phyloP scores from a whole-genome alignment of 768 basidiomycete genomes.

The Gelatoporia subvermispora region DNA sequence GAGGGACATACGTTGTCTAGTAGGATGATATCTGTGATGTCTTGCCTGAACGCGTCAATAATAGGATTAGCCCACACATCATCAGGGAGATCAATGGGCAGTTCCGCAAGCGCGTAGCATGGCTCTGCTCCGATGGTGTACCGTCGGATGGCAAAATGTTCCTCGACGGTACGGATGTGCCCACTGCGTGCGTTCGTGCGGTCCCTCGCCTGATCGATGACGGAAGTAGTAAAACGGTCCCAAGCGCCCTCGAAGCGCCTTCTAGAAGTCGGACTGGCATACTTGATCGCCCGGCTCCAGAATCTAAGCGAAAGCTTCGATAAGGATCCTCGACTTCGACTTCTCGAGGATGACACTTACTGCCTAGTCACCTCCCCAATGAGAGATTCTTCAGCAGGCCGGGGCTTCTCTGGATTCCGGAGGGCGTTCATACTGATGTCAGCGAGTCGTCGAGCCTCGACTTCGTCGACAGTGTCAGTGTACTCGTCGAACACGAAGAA shows the following conservation, averaged over 20 bases:
- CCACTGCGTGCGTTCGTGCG: slow-evolving; percentile 8
- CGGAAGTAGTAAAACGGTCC: slow-evolving; percentile 17
- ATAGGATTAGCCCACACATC: slow-evolving; percentile 48
- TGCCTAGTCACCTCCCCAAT: slow-evolving; percentile 18
- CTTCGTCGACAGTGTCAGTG: slow-evolving; percentile 12
- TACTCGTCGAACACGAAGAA: slow-evolving; percentile 25
- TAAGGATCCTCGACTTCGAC: neutral
- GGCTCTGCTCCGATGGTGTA: slow-evolving; percentile 20
- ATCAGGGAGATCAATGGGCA: slow-evolving; percentile 57
- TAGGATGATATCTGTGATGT: slow-evolving; percentile 56
- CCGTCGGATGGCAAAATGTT: slow-evolving; percentile 20
- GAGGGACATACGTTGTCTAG: slow-evolving; percentile 64
- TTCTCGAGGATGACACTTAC: slow-evolving; percentile 10
- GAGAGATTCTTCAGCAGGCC: slow-evolving; percentile 16
- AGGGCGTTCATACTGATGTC: slow-evolving; percentile 20
- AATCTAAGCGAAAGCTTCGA: slow-evolving; percentile 1
- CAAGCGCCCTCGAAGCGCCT: slow-evolving; percentile 18
- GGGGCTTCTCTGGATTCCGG: slow-evolving; percentile 16
- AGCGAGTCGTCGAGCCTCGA: slow-evolving; percentile 8
- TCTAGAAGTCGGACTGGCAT: slow-evolving; percentile 7
- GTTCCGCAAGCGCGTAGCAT: slow-evolving; percentile 17
- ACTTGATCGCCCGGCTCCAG: slow-evolving; percentile 5
- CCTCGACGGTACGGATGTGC: slow-evolving; percentile 15
- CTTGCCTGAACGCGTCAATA: slow-evolving; percentile 47
- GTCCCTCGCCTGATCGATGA: slow-evolving; percentile 21